Conservation (phyloP, 1,284 basidiomycete genomes). For the Tranzscheliella williamsii region DNA sequence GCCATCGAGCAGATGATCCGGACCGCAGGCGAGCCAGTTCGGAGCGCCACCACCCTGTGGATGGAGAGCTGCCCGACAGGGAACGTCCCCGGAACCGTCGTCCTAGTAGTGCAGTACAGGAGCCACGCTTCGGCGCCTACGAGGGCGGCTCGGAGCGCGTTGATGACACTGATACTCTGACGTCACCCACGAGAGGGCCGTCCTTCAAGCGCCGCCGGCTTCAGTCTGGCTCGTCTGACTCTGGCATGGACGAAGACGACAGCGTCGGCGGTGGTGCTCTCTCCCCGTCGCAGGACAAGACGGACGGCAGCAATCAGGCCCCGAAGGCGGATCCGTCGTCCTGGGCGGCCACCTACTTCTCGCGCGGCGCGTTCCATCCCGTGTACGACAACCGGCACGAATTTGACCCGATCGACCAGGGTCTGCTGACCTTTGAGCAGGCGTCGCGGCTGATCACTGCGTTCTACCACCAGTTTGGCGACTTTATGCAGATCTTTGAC, state of each 20-base stretch:
- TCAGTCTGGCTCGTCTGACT: not conserved
- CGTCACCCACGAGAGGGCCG: too few species aligned
- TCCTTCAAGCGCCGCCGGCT: not conserved
- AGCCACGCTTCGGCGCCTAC: not conserved
- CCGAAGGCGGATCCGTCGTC: not conserved
- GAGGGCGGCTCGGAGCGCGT: not conserved
- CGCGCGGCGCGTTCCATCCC: slow-evolving; percentile 38
- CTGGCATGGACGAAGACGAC: too few species aligned
- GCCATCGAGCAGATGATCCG: too few species aligned
- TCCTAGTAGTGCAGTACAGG: not conserved
- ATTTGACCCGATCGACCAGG: slow-evolving; percentile 30
- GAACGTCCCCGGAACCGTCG: not conserved
- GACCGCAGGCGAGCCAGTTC: not conserved
- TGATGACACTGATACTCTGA: not conserved
- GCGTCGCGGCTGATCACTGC: slow-evolving; percentile 11
- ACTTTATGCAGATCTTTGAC: slow-evolving; percentile 43
- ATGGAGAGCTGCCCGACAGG: too few species aligned
- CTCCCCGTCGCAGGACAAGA: not conserved
- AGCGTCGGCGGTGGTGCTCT: too few species aligned
- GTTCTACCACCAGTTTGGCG: slow-evolving; percentile 25
- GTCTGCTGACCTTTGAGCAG: slow-evolving; percentile 14
- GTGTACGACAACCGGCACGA: slow-evolving; percentile 30
- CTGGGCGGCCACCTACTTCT: slow-evolving; percentile 37
- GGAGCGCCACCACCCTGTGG: not conserved
- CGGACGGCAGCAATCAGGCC: not conserved